Evolutionary conservation across 176 grass and related monocot genomes (phyloP), one percentile per base, ranked within the genome.

Genomic region (Bromus sterilis): DNA sequence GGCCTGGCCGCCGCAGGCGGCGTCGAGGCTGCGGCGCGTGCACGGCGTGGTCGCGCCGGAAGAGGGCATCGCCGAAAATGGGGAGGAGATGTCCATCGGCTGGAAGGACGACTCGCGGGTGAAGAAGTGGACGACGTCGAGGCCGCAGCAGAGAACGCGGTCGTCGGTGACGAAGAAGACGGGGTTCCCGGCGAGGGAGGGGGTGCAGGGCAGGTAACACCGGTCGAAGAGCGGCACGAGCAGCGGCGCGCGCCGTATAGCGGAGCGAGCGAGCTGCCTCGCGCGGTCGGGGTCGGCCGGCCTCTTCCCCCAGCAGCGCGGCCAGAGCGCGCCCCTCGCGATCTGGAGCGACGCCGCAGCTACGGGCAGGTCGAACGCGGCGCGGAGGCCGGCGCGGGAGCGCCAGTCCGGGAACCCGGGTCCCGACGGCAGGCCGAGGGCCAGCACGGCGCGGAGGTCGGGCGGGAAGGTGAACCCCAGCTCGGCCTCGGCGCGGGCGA

Each of bases 131-230:
- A 91, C 81, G 66, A 98, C 49, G 72, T 94, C 95, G 55, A 98
- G 86, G 57, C 90, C 92, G 43, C 95, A 98, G 85, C 95, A 98
- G 81, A 98, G 69, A 28, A 99, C 82, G 82, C 93, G 85, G 80
- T 93, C 91, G 40, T 99, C 96, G 71, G 89, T 86, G 62, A 99
- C 93, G 80, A 86, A 95, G 89, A 99, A 99, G 2, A 99, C 93
- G 2, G 96, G 96, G 66, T 99, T 99, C 1, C 96, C 96, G 0
- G 96, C 96, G 31, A 99, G 93, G 66, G 78, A 82, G 46, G 91
- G 96, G 13, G 67, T 78, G 85, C 91, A 95, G 48, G 96, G 96
- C n/a, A 99, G 40, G 40, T 93, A 99, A 80, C 96, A 95, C 0
- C 96, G 91, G 56, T 95, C 96, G 77, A 95, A 93, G 40, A 99